A percentile compares a stretch with the other conserved stretches of the same genome.
These are phyloP conservation scores for Phalaenopsis equestris DNA, from an alignment of 106 monocot species.

Conservation along the genomic window DNA sequence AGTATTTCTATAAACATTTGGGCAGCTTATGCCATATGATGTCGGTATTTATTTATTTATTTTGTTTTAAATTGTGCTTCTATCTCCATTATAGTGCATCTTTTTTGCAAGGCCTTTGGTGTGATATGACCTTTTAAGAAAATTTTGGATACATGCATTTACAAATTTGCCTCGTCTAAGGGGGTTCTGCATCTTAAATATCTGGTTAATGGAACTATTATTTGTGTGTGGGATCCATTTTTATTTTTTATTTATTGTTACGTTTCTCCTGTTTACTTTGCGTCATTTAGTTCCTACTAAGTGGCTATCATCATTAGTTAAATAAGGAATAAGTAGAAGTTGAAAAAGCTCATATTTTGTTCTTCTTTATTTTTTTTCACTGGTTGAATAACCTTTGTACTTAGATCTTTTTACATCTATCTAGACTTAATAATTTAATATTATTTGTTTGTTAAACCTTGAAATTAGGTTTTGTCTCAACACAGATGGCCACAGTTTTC, in stretches of 20 bases:
- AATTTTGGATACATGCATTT: neutral
- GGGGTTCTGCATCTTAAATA: neutral
- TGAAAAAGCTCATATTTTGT: neutral
- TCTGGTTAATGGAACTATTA: neutral
- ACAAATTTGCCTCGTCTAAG: neutral
- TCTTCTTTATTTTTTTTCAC: neutral
- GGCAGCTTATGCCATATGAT: too few species aligned
- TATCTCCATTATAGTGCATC: neutral
- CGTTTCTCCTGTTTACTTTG: neutral
- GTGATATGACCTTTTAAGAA: neutral
- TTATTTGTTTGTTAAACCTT: neutral
- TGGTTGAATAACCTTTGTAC: neutral
- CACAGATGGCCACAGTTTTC: constrained; percentile 72
- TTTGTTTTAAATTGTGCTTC: too few species aligned
- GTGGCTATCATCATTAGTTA: neutral
- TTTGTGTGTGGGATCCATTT: neutral
- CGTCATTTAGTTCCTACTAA: neutral
- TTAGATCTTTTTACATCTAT: neutral
- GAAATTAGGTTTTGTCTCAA: constrained; percentile 43
- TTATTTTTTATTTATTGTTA: neutral
- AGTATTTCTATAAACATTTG: too few species aligned
- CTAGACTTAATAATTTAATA: neutral
- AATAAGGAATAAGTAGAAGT: neutral
- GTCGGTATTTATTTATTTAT: too few species aligned
- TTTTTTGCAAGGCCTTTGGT: neutral